A percentile compares a stretch with the other conserved stretches of the same genome.
Conservation (phyloP, 148 eudicot species). For the Fagopyrum tataricum region DNA sequence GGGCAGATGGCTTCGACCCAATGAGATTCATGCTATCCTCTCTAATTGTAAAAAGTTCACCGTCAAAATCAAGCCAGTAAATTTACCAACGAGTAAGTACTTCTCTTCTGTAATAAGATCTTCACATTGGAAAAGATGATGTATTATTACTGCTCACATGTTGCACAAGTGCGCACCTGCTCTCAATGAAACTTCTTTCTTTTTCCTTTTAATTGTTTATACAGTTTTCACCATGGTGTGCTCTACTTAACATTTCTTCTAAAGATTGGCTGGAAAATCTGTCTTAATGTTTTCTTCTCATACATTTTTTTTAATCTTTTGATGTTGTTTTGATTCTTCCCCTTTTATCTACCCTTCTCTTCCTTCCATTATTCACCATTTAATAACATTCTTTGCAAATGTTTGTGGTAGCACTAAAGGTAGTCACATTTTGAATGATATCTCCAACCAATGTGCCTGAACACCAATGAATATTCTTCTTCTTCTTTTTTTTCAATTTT, state of each 20-base stretch:
- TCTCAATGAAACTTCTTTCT: not conserved
- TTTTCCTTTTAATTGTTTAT: not conserved
- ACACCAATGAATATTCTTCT: not conserved
- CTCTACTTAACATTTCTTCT: not conserved
- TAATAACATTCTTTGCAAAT: not conserved
- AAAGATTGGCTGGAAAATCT: not conserved
- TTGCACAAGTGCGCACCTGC: not conserved
- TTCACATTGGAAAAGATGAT: not conserved
- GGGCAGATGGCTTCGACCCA: conserved; percentile 89
- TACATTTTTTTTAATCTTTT: not conserved
- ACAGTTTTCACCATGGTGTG: not conserved
- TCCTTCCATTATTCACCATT: not conserved
- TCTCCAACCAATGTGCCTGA: not conserved
- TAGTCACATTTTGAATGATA: not conserved
- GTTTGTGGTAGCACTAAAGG: not conserved
- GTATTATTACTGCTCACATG: not conserved
- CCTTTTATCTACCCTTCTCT: not conserved
- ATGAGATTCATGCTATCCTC: conserved; percentile 89
- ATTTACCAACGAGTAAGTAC: conserved; percentile 59
- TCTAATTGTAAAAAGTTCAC: conserved; percentile 56
- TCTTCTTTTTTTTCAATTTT: not conserved
- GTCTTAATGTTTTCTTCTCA: not conserved
- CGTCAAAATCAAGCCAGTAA: conserved; percentile 72
- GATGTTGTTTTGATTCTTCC: too few relatives aligned
- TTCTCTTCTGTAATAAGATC: conserved; percentile 4